Evolutionary conservation across 2,329 filamentous ascomycete species (phyloP), one percentile per base, ranked within the genome.

Genomic region (Claviceps sorghi): DNA sequence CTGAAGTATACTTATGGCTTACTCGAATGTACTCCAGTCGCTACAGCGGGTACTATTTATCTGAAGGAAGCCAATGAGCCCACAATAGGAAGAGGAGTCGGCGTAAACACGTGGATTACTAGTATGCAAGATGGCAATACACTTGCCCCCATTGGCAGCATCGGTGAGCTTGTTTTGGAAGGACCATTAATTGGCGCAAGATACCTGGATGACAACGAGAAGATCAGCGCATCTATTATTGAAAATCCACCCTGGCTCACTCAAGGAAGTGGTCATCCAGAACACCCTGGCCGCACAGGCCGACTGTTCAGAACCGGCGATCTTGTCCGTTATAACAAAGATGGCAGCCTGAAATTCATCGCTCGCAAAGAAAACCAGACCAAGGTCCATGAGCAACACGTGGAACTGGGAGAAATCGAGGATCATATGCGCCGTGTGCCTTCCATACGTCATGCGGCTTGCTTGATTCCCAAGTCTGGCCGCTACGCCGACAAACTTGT

Each of bases 281-380:
- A 36, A 26, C 47, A 40, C n/a, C 26, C 52, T 9, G 38, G 51
- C 15, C 50, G 50, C 11, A 40, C 41, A n/a, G 54, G 55, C 30
- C 50, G 59, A 29, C 48, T 61, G 8, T 60, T 60, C 49, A 56
- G 56, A 40, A 59, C 59, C 6, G 58, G 58, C 3, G 59, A 60
- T 43, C 52, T 61, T 2, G 48, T 58, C 41, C 38, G 50, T 55
- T 65, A 67, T 43, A 58, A 65, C 45, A 44, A 52, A 0, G 64
- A 72, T 54, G 69, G 69, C 19, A 57, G 56, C 10, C 59, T 75
- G 22, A 56, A 63, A 1, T 73, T 68, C 51, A 58, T 75, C 49
- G 74, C 75, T 48, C 67, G 77, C 42, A 76, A 75, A 56, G 77
- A 80, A 58, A 68, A 67, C 1, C 77, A 80, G 59, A 69, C 80